Evolutionary conservation across 371 early-diverging fungal species (phyloP).

Genomic region (Fennellomyces sp.): DNA sequence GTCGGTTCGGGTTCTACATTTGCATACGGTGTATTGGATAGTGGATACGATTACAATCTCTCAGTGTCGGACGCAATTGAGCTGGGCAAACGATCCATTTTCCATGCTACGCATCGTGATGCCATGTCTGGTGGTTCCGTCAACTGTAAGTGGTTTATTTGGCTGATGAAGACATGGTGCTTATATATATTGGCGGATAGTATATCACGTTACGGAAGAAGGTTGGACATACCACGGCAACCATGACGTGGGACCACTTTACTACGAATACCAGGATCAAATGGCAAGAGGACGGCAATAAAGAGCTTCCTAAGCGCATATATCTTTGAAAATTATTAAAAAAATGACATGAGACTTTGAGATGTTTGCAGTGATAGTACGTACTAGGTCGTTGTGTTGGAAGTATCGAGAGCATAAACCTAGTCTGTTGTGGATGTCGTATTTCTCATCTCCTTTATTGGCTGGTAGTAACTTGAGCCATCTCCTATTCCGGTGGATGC

Average conservation of each 20-base stretch:
- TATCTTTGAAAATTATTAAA: too few species aligned
- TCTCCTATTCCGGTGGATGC: too few species aligned
- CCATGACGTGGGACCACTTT: constrained; percentile 87
- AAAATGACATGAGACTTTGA: too few species aligned
- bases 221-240: constrained; percentile 93
- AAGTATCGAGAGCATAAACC: too few species aligned
- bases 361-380: too few species aligned
- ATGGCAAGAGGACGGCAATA: constrained; percentile 34
- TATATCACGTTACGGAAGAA: constrained; percentile 91
- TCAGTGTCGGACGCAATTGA: constrained; percentile 94
- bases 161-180: neutral
- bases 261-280: constrained; percentile 75
- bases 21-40: constrained; percentile 97
- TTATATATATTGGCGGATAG: constrained; percentile 33
- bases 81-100: constrained; percentile 95
- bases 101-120: constrained; percentile 99
- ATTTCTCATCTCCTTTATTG: too few species aligned
- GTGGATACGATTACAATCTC: constrained; percentile 91
- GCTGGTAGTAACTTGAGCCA: too few species aligned
- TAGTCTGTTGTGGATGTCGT: too few species aligned
- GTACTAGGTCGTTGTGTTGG: too few species aligned
- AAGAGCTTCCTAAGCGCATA: too few species aligned
- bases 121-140: constrained; percentile 98
- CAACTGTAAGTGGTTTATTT: constrained; percentile 64
- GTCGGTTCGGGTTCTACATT: constrained; percentile 98